These are phyloP conservation scores for Trypanosoma cruzi DNA, from an alignment of 208 protist genomes.

Conservation along the genomic window DNA sequence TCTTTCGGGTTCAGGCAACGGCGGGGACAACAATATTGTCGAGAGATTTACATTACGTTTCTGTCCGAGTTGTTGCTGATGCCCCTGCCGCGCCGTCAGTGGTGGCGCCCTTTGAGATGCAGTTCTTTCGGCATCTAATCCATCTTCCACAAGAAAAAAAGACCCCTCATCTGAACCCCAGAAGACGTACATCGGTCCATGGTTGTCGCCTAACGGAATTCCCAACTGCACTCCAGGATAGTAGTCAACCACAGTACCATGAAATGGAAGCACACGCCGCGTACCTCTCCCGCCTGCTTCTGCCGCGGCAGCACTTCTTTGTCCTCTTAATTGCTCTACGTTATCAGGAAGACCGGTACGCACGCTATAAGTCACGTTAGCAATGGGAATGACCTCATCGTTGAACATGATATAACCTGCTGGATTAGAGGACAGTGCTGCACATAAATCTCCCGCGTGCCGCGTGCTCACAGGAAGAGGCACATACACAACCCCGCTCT, in stretches of 20 bases:
- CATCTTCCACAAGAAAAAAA: slow-evolving; percentile 28
- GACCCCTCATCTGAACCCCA: slow-evolving; percentile 12
- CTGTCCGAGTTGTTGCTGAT: neutral
- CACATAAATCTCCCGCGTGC: slow-evolving; percentile 17
- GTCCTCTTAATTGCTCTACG: neutral
- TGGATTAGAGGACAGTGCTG: slow-evolving; percentile 15
- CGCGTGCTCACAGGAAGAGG: slow-evolving; percentile 21
- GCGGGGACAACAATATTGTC: slow-evolving; percentile 14
- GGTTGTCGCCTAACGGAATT: slow-evolving; percentile 39
- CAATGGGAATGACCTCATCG: slow-evolving; percentile 41
- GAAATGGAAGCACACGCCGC: slow-evolving; percentile 25
- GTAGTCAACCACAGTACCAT: slow-evolving; percentile 69
- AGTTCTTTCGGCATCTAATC: slow-evolving; percentile 5
- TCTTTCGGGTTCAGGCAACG: neutral
- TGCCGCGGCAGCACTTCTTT: neutral
- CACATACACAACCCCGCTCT: slow-evolving; percentile 26
- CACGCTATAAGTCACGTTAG: slow-evolving; percentile 7
- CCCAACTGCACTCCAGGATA: slow-evolving; percentile 65
- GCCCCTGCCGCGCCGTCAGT: neutral
- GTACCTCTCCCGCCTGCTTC: neutral
- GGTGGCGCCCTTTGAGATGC: neutral
- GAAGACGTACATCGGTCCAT: slow-evolving; percentile 42
- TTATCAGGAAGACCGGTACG: neutral
- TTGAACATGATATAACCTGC: slow-evolving; percentile 40
- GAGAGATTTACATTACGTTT: slow-evolving; percentile 13